phyloP scores from a whole-genome alignment of 1,284 basidiomycete species.

The Chondrostereum purpureum region DNA sequence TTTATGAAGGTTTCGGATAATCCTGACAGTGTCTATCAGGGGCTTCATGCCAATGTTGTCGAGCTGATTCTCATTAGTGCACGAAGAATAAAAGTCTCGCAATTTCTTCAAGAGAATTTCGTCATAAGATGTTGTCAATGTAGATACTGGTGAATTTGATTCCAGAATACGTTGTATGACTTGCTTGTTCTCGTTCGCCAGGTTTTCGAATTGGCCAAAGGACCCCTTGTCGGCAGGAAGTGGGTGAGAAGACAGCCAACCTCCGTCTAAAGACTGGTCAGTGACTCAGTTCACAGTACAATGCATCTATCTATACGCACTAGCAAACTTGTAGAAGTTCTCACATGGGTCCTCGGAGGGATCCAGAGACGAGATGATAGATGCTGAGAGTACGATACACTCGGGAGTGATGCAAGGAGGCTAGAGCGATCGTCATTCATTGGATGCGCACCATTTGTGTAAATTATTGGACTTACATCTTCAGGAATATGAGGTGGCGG shows the following conservation, averaged over 20 bases:
- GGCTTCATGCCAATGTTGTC: conserved; percentile 62
- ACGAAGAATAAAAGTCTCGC: conserved; percentile 76
- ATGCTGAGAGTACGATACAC: conserved; percentile 81
- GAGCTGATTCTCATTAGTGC: conserved; percentile 68
- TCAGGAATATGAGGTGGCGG: conserved; percentile 28
- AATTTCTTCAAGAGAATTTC: conserved; percentile 72
- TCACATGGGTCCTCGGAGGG: conserved; percentile 87
- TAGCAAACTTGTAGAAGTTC: conserved; percentile 90
- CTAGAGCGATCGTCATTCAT: no score
- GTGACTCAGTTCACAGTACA: no score
- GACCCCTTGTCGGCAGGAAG: conserved; percentile 80
- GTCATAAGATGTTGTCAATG: conserved; percentile 42
- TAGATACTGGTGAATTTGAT: conserved; percentile 22
- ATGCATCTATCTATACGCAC: conserved; percentile 44
- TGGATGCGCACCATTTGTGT: no score
- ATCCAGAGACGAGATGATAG: conserved; percentile 80
- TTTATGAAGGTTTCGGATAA: conserved; percentile 49
- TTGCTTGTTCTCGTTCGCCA: conserved; percentile 59
- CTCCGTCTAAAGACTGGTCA: no score
- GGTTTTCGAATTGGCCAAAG: conserved; percentile 56
- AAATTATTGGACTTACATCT: conserved; percentile 38
- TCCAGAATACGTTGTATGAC: conserved; percentile 58
- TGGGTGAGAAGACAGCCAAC: conserved; percentile 77
- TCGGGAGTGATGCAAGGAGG: conserved; percentile 70
- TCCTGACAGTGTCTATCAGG: conserved; percentile 52